A percentile compares a stretch with the other conserved stretches of the same genome.
Evolutionary conservation across 805 yeast species (phyloP).

Genomic region (Candida pseudofarinosa): DNA sequence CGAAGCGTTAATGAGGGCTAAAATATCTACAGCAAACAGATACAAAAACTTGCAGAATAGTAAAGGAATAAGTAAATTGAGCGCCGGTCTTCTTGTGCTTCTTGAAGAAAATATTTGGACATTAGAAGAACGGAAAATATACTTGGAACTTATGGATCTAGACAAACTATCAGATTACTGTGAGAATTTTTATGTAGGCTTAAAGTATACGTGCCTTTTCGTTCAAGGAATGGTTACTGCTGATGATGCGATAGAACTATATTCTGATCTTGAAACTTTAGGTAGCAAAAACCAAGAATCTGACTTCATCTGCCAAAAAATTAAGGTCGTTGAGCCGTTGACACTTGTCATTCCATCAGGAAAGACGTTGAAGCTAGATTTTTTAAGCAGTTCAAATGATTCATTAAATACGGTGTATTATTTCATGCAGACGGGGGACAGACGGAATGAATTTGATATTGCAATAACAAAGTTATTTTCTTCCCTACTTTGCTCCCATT

Average conservation of each 20-base stretch:
- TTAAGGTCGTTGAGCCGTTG: constrained; percentile 21
- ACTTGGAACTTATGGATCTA: constrained; percentile 46
- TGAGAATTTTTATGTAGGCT: constrained; percentile 16
- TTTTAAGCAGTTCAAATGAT: constrained; percentile 39
- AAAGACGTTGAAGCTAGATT: constrained; percentile 21
- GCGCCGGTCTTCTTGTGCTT: constrained; percentile 46
- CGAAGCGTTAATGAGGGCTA: constrained; percentile 39
- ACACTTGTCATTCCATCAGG: constrained; percentile 24
- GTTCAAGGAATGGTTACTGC: constrained; percentile 46
- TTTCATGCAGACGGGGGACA: constrained; percentile 54
- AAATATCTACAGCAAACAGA: constrained; percentile 44
- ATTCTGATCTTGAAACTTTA: constrained; percentile 18
- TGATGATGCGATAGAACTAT: constrained; percentile 13
- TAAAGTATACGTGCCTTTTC: constrained; percentile 38
- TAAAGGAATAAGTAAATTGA: constrained; percentile 45
- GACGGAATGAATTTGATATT: constrained; percentile 29
- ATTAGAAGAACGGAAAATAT: constrained; percentile 52
- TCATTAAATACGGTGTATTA: constrained; percentile 49
- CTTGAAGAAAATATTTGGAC: constrained; percentile 57
- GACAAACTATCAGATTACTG: constrained; percentile 29
- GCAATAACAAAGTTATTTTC: constrained; percentile 46
- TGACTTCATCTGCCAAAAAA: neutral
- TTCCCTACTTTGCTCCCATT: constrained; percentile 41
- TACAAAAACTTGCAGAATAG: constrained; percentile 42
- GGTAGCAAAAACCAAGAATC: constrained; percentile 6